Base-by-base conservation (phyloP, 495 filamentous ascomycete species). In the Chlorociboria aeruginascens region DNA sequence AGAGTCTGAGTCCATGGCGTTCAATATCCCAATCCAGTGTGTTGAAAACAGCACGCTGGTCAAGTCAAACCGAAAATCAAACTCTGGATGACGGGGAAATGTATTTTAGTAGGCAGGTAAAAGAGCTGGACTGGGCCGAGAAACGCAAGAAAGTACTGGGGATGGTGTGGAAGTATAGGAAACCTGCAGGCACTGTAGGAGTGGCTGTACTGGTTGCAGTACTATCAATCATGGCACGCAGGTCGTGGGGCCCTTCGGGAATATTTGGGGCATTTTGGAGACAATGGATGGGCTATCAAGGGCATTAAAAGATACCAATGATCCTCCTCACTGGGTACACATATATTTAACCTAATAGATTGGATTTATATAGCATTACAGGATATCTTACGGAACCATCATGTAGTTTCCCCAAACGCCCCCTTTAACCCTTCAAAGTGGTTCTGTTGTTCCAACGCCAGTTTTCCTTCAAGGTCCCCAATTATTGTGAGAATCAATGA, bases 401-500 rank as follows among this genome's bases (percentile, higher is more conserved):
- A 51, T 13, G 47, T 14, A 13, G 30, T 33, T 7, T 44, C 50
- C 13, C 43, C 51, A 47, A 56, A 56, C 30, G 53, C 57, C 43
- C 28, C 47, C 44, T 60, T 60, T 4, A 60, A 39, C 14, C 43
- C 67, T 59, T 81, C 78, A 58, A 84, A 85, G 61, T 82, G 74
- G 63, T 72, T 65, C 65, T 79, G 78, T 63, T 85, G 76, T 56
- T 93, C 87, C 12, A 60, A 65, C 32, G 85, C 86, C 63, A 92
- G 61, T 67, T 86, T 88, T 16, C 88, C 88, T 50, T 78, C 75
- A 50, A 79, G 78, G 66, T 89, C 88, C 64, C 82, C 82, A 52
- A 98, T 82, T 50, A 98, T 94, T 8, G 93, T 95, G 64, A 87
- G 64, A 8, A 98, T 76, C 57, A 98, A 70, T 41, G 82, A 85